Percentiles rank a stretch among this genome's conserved stretches.
Evolutionary conservation across 1,139 yeast species (phyloP).

Genomic region (Trichomonascaceae sp.): DNA sequence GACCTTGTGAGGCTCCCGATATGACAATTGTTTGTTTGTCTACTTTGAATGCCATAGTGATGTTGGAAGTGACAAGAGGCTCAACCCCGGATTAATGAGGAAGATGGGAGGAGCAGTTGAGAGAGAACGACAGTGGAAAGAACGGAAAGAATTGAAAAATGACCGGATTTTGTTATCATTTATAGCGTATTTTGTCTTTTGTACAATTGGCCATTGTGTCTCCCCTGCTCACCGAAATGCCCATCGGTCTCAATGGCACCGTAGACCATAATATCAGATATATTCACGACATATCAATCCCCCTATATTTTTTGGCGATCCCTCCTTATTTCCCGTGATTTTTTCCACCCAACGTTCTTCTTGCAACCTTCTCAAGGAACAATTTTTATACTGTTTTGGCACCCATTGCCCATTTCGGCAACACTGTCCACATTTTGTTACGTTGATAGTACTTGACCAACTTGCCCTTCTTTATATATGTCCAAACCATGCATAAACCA

Average conservation of each 20-base stretch:
- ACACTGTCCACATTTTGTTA: neutral
- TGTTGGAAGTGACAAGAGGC: neutral
- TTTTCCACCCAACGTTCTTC: neutral
- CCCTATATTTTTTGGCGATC: neutral
- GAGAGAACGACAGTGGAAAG: neutral
- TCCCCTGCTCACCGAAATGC: no score
- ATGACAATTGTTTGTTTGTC: conserved; percentile 54
- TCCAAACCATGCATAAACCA: neutral
- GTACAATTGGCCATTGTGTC: neutral
- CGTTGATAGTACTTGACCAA: neutral
- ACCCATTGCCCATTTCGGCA: neutral
- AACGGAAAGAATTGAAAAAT: neutral
- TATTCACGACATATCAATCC: no score
- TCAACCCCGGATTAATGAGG: neutral
- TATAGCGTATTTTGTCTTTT: neutral
- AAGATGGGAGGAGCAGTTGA: neutral
- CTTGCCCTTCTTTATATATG: neutral
- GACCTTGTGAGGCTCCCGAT: conserved; percentile 94
- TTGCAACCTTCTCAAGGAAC: neutral
- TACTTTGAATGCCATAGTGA: conserved; percentile 14
- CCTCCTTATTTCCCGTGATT: neutral
- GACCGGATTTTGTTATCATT: neutral
- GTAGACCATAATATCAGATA: no score
- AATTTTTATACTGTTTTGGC: neutral
- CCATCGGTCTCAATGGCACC: no score